Evolutionary conservation across 495 filamentous ascomycete genomes (phyloP), one percentile per base, ranked within the genome.

Genomic region (Xylaria telfairii): DNA sequence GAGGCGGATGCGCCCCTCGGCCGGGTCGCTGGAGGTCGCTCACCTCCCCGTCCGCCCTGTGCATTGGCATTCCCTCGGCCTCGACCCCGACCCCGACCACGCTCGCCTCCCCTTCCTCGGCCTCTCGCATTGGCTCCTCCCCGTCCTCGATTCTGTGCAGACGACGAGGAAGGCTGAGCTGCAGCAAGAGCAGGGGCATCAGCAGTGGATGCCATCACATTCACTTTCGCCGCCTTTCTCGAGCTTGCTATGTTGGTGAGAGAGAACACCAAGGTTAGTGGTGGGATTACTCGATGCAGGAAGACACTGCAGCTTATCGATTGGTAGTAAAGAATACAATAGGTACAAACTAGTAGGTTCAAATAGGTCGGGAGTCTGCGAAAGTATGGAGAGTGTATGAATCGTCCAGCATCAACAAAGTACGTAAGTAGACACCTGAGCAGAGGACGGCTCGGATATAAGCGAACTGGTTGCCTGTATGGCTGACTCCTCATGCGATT

Each of bases 121-220:
- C 79, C 79, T 77, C 82, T 78, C 28, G 59, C 24, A 46, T 76
- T 70, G 30, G 78, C 74, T 39, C 81, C 82, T 32, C 78, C 80
- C 63, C 82, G 72, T 5, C 74, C 72, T 51, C 72, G 74, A 60
- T 51, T 49, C 54, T 69, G 59, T 6, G 51, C 70, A 10, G 37
- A 13, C 4, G 64, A 34, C 2, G 54, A 26, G 5, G 57, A 26
- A 7, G 34, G 4, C 32, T 49, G n/a, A n/a, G n/a, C 73, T 2
- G 24, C 57, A 7, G 44, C n/a, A n/a, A n/a, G 12, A 19, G 15
- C 44, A 54, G 34, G 59, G 74, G 46, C 42, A 34, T 67, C 62
- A 28, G 37, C 68, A 13, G 60, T 37, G 8, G 69, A 70, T 8
- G 71, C 71, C 71, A 73, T 76, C 37, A 37, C n/a, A 15, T 69